Percentiles rank a stretch among this genome's conserved stretches.
Evolutionary conservation across 257 asterid species (phyloP).

Genomic region (Parsonsia alboflavescens): DNA sequence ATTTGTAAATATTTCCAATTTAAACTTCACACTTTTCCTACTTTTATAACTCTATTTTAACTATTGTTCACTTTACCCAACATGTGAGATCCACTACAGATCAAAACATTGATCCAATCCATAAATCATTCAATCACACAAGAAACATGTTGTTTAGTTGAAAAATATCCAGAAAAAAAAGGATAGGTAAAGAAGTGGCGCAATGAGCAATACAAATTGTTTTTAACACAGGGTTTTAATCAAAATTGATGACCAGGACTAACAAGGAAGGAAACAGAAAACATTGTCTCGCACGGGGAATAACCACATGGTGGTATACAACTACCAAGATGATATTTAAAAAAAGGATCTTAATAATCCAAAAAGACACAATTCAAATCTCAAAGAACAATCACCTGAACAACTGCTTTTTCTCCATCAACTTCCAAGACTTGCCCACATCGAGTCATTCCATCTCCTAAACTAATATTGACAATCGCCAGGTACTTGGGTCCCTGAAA

Average conservation of each 20-base stretch:
- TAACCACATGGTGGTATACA: not conserved
- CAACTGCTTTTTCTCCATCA: constrained; percentile 98
- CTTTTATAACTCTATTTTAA: no score
- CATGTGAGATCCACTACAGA: no score
- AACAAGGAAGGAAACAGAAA: not conserved
- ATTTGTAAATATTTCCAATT: no score
- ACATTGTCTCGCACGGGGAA: not conserved
- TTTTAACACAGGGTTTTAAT: not conserved
- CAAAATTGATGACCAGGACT: not conserved
- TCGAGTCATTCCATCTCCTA: constrained; percentile 90
- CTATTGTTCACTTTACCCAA: no score
- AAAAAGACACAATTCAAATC: not conserved
- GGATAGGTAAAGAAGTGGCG: not conserved
- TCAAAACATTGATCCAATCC: no score
- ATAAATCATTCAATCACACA: not conserved
- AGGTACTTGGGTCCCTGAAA: constrained; percentile 95
- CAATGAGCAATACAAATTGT: not conserved
- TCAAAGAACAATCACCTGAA: constrained; percentile 55
- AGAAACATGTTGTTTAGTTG: no score
- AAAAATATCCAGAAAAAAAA: not conserved
- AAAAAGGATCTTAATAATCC: not conserved
- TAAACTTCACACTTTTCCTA: no score
- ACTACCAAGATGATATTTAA: not conserved
- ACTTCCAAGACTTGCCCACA: constrained; percentile 99
- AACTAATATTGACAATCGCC: constrained; percentile 91